phyloP scores from a whole-genome alignment of 2,329 filamentous ascomycete species.

The Exserohilum turcica region DNA sequence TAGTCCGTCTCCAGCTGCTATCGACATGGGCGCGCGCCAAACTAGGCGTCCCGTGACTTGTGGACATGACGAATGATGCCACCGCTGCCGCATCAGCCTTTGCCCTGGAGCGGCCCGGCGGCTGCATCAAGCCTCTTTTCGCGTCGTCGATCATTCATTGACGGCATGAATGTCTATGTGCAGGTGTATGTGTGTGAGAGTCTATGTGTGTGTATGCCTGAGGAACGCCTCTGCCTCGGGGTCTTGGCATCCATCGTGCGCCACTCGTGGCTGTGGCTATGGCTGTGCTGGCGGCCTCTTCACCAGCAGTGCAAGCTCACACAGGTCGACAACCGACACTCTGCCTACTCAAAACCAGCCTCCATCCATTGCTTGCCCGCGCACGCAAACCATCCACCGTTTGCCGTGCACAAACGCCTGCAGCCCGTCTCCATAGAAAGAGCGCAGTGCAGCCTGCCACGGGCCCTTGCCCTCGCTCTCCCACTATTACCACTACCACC shows the following conservation, averaged over 20 bases:
- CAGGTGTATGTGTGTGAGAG: neutral
- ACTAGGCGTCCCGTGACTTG: slow-evolving; percentile 4
- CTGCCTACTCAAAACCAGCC: slow-evolving; percentile 3
- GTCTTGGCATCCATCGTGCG: too few species aligned
- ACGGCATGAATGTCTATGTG: too few species aligned
- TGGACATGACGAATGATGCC: neutral
- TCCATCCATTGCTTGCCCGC: slow-evolving; percentile 29
- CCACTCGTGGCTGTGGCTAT: slow-evolving; percentile 6
- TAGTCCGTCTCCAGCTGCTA: too few species aligned
- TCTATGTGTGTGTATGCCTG: neutral
- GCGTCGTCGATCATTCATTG: neutral
- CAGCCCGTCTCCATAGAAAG: neutral
- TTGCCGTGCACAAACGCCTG: neutral
- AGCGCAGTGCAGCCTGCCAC: neutral
- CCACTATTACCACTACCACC: neutral
- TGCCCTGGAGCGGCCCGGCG: neutral
- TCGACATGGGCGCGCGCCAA: neutral
- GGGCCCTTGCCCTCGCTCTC: neutral
- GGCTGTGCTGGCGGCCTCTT: neutral
- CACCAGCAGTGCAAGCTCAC: neutral
- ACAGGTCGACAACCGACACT: slow-evolving; percentile 5
- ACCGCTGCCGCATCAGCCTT: slow-evolving; percentile 1
- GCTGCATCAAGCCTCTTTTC: neutral
- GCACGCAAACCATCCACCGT: slow-evolving; percentile 6
- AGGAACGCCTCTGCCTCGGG: neutral